Conservation (phyloP, 2,329 filamentous ascomycete genomes). For the Cladosporium velox region DNA sequence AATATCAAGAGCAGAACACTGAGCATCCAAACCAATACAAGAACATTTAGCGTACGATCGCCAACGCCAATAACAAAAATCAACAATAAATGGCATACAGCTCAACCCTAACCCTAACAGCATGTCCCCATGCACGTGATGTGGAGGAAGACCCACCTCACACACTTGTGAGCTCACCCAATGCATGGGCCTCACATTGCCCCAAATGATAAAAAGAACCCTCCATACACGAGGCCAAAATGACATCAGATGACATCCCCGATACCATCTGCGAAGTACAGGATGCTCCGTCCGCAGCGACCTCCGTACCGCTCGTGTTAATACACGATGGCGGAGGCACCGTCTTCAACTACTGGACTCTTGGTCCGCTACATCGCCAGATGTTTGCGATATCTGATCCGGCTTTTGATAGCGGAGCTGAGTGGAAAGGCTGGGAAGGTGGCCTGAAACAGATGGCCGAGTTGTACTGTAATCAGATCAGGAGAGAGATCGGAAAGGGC, state of each 20-base stretch:
- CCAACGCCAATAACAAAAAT: background rate
- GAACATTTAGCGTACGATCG: background rate
- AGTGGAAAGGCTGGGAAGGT: background rate
- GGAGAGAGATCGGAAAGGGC: background rate
- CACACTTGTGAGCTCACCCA: background rate
- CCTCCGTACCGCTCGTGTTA: background rate
- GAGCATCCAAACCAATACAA: background rate
- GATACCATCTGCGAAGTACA: background rate
- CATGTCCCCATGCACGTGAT: background rate
- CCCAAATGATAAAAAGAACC: background rate
- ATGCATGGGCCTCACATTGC: background rate
- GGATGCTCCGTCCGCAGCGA: background rate
- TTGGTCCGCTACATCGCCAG: background rate
- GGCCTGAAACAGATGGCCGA: background rate
- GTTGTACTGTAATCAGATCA: background rate
- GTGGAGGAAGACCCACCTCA: background rate
- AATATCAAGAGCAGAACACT: background rate
- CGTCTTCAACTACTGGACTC: constrained; percentile 1
- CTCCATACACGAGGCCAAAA: background rate
- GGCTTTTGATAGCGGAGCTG: background rate
- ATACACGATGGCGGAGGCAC: constrained; percentile 6
- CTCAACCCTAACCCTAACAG: background rate
- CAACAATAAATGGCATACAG: too few species aligned
- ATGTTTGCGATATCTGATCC: background rate
- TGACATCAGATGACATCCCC: background rate